Percentiles rank a stretch among this genome's conserved stretches.
phyloP scores from a whole-genome alignment of 2,329 filamentous ascomycete species.

The Colletotrichum camelliae region DNA sequence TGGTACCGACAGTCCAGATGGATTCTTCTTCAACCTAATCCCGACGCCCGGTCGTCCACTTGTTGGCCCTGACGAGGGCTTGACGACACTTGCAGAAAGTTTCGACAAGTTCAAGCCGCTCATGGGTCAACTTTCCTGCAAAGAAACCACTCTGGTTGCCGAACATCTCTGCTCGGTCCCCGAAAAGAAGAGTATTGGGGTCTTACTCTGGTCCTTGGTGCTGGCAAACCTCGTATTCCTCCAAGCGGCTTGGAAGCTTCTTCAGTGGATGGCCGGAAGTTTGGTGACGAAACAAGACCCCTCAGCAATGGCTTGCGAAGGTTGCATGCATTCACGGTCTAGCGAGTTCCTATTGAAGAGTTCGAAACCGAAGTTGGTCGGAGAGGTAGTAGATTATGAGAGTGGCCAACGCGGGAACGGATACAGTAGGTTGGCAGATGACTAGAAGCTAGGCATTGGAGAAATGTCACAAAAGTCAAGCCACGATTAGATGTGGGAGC shows the following conservation, averaged over 20 bases:
- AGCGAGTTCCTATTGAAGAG: neutral
- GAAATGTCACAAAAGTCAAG: neutral
- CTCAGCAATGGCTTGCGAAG: neutral
- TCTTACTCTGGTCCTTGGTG: neutral
- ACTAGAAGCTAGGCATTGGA: neutral
- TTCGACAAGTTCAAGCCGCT: neutral
- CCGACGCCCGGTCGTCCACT: neutral
- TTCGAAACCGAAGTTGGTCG: neutral
- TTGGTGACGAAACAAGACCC: neutral
- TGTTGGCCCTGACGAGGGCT: neutral
- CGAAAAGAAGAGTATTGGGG: neutral
- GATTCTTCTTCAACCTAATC: neutral
- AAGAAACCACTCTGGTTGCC: neutral
- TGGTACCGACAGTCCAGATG: accelerated
- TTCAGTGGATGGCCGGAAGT: neutral
- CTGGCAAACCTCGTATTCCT: neutral
- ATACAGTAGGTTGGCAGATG: neutral
- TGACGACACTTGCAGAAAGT: neutral
- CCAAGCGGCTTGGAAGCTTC: neutral
- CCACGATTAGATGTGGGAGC: too few relatives aligned
- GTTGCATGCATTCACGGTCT: neutral
- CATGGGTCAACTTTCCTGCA: neutral
- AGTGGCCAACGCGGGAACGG: neutral
- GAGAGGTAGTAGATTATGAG: neutral
- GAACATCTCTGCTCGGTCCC: neutral